phyloP scores from a whole-genome alignment of 1,139 yeast genomes.

The Saccharomyces uvarum region DNA sequence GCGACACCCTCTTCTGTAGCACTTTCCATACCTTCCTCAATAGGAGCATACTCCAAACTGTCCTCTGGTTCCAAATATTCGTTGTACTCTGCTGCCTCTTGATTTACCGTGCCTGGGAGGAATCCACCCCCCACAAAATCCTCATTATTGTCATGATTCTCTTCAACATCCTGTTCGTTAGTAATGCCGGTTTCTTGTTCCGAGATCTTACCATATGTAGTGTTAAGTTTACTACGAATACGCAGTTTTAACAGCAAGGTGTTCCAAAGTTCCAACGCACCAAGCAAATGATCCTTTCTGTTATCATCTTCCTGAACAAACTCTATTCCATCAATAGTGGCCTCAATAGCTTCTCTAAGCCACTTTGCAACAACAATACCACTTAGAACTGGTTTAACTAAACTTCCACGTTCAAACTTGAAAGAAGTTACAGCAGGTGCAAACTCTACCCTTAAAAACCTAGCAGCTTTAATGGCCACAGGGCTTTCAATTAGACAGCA shows the following conservation, averaged over 20 bases:
- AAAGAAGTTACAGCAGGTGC: conserved; percentile 87
- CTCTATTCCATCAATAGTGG: conserved; percentile 52
- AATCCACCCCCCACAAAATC: conserved; percentile 24
- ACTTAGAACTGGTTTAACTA: conserved; percentile 58
- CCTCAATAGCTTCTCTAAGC: conserved; percentile 56
- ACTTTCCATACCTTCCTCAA: not conserved
- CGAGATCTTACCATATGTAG: conserved; percentile 49
- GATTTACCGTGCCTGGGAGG: not conserved
- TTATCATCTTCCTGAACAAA: conserved; percentile 41
- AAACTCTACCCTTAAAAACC: conserved; percentile 59
- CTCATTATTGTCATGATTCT: conserved; percentile 8
- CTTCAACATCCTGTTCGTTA: conserved; percentile 13
- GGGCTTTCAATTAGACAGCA: conserved; percentile 56
- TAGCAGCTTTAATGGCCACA: conserved; percentile 62
- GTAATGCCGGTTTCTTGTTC: not conserved
- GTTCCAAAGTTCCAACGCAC: conserved; percentile 68
- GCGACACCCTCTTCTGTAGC: not conserved
- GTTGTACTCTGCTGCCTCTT: not conserved
- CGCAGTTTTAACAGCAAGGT: conserved; percentile 61
- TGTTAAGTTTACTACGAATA: conserved; percentile 58
- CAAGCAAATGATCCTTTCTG: conserved; percentile 39
- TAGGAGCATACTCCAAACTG: not conserved
- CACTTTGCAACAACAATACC: conserved; percentile 71
- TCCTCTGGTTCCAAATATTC: not conserved
- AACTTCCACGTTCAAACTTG: conserved; percentile 47